Evolutionary conservation across 2,329 filamentous ascomycete species (phyloP).

Genomic region (Raffaelea deltoideospora): DNA sequence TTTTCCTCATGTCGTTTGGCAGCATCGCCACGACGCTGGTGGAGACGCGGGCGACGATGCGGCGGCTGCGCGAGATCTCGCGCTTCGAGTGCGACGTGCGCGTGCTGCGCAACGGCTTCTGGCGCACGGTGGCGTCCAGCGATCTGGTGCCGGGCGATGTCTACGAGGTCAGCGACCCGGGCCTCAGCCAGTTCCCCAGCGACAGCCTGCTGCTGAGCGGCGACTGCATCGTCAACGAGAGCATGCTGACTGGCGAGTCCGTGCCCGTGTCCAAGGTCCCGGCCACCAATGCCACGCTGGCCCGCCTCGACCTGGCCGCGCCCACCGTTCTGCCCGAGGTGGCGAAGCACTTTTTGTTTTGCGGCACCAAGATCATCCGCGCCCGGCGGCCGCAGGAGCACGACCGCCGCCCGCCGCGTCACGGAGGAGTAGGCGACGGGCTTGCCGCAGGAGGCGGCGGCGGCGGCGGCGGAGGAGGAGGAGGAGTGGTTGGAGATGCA

Average conservation of each 20-base stretch:
- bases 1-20: conserved; percentile 84
- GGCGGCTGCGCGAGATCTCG: conserved; percentile 76
- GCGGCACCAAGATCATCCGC: conserved; percentile 87
- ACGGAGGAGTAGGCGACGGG: neutral
- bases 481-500: neutral
- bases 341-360: conserved; percentile 82
- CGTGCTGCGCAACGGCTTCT: conserved; percentile 88
- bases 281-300: conserved; percentile 65
- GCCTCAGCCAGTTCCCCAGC: conserved; percentile 72
- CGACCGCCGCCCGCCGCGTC: conserved; percentile 26
- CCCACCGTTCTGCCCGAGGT: conserved; percentile 71
- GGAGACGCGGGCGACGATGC: conserved; percentile 89
- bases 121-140: conserved; percentile 73
- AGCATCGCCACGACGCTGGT: conserved; percentile 82
- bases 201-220: conserved; percentile 84
- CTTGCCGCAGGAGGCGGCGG: neutral
- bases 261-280: conserved; percentile 91
- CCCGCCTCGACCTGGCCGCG: conserved; percentile 59
- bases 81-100: conserved; percentile 90
- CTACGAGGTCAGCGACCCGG: conserved; percentile 92
- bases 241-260: conserved; percentile 96
- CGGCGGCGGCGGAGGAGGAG: neutral
- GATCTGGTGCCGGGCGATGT: conserved; percentile 92
- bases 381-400: conserved; percentile 77
- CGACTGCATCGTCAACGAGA: conserved; percentile 97